Evolutionary conservation across 2,329 filamentous ascomycete species (phyloP).

Genomic region (Diaporthe citriasiana): DNA sequence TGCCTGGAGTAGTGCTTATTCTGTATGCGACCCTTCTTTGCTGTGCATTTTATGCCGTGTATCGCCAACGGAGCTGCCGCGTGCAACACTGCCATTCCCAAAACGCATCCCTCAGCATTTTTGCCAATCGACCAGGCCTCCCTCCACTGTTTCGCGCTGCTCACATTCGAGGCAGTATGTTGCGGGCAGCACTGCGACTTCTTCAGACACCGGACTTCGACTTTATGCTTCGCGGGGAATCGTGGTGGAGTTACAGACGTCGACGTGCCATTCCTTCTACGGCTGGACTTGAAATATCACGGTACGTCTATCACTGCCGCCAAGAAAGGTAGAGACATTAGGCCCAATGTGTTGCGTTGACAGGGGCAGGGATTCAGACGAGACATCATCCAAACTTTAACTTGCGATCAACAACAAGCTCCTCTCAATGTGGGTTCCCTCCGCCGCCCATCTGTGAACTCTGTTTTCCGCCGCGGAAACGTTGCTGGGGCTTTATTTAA

Average conservation of each 20-base stretch:
- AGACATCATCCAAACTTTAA: slow-evolving; percentile 35
- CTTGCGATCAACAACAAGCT: slow-evolving; percentile 29
- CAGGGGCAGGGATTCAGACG: slow-evolving; percentile 23
- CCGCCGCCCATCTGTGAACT: slow-evolving; percentile 9
- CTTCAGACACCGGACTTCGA: not conserved
- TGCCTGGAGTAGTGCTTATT: slow-evolving; percentile 21
- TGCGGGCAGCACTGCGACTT: not conserved
- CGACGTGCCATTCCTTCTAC: not conserved
- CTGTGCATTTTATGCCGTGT: slow-evolving; percentile 28
- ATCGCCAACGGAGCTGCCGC: slow-evolving; percentile 23
- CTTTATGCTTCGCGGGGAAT: not conserved
- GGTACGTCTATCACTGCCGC: slow-evolving; percentile 1
- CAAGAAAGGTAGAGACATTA: slow-evolving; percentile 29
- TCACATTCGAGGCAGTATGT: not conserved
- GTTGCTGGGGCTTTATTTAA: slow-evolving; percentile 12
- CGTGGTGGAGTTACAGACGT: not conserved
- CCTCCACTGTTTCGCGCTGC: not conserved
- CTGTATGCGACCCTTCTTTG: slow-evolving; percentile 24
- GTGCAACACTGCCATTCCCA: slow-evolving; percentile 19
- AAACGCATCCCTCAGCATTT: slow-evolving; percentile 11
- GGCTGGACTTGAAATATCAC: not conserved
- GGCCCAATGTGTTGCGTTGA: slow-evolving; percentile 11
- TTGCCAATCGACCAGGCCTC: not conserved
- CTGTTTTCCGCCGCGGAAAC: not conserved
- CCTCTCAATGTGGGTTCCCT: slow-evolving; percentile 10